Percentiles rank a stretch among this genome's conserved stretches.
These are phyloP conservation scores for Moesziomyces parantarcticus DNA, from an alignment of 1,284 basidiomycete species.

Conservation along the genomic window DNA sequence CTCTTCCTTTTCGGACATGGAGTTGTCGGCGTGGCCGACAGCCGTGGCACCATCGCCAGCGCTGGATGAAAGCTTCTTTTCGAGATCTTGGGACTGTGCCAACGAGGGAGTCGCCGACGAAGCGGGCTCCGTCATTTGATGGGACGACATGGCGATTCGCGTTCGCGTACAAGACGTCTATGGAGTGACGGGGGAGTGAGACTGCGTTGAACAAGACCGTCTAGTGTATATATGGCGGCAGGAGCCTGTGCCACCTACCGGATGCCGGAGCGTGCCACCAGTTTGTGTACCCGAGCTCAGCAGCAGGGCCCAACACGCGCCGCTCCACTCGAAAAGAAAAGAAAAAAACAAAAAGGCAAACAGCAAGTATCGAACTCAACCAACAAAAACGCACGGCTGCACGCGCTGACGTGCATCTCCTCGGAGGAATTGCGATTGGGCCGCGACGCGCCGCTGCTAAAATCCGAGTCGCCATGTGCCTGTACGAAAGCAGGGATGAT, in stretches of 20 bases:
- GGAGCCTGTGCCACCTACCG: too few species aligned
- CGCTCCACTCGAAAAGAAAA: neutral
- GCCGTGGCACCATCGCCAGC: constrained; percentile 36
- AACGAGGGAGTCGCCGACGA: constrained; percentile 24
- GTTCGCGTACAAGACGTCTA: neutral
- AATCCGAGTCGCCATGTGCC: neutral
- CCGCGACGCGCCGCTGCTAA: neutral
- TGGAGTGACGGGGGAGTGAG: neutral
- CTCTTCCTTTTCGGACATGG: constrained; percentile 28
- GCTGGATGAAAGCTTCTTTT: constrained; percentile 42
- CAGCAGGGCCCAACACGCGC: too few species aligned
- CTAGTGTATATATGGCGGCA: neutral
- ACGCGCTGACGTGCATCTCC: neutral
- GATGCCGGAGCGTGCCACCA: too few species aligned
- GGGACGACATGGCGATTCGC: constrained; percentile 20
- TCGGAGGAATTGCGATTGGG: neutral
- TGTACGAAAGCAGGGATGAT: neutral
- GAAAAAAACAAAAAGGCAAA: neutral
- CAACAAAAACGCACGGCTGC: neutral
- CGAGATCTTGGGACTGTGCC: constrained; percentile 25
- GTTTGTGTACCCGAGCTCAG: too few species aligned
- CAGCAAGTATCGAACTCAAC: neutral
- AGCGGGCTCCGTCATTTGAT: constrained; percentile 7
- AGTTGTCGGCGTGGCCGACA: constrained; percentile 17
- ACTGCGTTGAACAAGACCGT: too few species aligned